Evolutionary conservation across 2,329 filamentous ascomycete genomes (phyloP).

Genomic region (Epicoccum sorghinum): DNA sequence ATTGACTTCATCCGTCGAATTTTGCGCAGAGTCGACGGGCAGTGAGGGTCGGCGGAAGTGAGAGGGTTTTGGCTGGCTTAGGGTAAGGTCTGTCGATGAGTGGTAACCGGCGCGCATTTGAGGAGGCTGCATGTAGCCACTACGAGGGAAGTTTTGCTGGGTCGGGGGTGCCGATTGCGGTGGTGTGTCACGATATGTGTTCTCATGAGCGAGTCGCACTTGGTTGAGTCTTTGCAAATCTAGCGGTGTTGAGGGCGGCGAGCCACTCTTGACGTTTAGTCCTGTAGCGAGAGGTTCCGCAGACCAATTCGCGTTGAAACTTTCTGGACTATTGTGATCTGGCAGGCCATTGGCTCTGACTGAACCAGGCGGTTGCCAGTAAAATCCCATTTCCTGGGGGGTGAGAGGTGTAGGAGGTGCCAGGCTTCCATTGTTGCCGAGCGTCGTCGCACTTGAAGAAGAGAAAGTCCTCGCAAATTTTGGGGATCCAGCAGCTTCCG

Average conservation of each 20-base stretch:
- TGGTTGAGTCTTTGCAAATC: conserved; percentile 40
- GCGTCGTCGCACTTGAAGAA: conserved; percentile 43
- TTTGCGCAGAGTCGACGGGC: conserved; percentile 35
- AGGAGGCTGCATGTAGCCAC: conserved; percentile 44
- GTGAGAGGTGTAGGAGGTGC: conserved; percentile 58
- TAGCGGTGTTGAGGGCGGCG: conserved; percentile 55
- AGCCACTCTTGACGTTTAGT: conserved; percentile 42
- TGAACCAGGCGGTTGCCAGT: conserved; percentile 49
- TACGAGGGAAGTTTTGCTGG: conserved; percentile 54
- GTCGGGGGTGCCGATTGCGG: conserved; percentile 58
- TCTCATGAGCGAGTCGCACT: conserved; percentile 38
- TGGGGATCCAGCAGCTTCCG: conserved; percentile 55
- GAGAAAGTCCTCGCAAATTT: conserved; percentile 51
- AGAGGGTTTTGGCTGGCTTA: conserved; percentile 44
- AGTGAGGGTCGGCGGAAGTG: conserved; percentile 47
- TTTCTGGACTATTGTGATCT: conserved; percentile 49
- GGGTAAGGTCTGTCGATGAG: conserved; percentile 42
- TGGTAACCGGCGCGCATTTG: conserved; percentile 43
- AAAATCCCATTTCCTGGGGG: conserved; percentile 48
- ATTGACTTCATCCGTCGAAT: conserved; percentile 28
- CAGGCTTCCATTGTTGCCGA: conserved; percentile 48
- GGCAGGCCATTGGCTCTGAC: conserved; percentile 40
- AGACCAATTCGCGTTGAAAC: conserved; percentile 44
- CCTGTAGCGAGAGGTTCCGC: conserved; percentile 43
- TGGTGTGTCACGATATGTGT: conserved; percentile 53